Percentiles rank a stretch among this genome's conserved stretches.
Conservation (phyloP, 202 grass and related monocot species). For the Panicum hallii region DNA sequence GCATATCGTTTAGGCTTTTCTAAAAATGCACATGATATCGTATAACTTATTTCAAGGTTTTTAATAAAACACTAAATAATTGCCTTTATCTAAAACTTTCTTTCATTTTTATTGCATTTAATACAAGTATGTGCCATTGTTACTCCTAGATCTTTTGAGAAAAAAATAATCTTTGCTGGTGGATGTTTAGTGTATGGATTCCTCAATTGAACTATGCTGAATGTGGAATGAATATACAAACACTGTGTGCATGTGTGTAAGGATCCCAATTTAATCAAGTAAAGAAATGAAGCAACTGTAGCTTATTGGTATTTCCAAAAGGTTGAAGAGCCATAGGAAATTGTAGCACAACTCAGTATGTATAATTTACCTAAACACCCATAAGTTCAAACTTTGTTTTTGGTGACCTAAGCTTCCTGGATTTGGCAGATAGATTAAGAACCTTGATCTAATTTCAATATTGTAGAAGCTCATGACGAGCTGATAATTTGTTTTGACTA, state of each 20-base stretch:
- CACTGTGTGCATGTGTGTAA: neutral
- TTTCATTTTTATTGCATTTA: conserved; percentile 1
- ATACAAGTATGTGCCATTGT: neutral
- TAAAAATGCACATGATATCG: neutral
- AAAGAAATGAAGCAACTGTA: neutral
- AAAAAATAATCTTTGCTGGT: neutral
- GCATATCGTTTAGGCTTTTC: neutral
- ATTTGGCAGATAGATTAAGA: no score
- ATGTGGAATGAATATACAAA: neutral
- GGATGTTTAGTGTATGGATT: neutral
- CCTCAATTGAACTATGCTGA: neutral
- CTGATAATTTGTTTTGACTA: no score
- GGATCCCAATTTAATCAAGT: neutral
- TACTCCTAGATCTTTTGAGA: neutral
- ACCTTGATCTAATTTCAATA: no score
- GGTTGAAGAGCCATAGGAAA: conserved; percentile 11
- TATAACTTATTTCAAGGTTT: conserved; percentile 5
- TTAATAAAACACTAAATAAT: neutral
- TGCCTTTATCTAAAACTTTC: neutral
- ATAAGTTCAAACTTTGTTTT: neutral
- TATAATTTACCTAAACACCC: neutral
- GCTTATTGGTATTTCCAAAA: neutral
- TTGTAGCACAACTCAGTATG: neutral
- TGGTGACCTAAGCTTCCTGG: no score
- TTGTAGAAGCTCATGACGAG: no score